Evolutionary conservation across 1,284 basidiomycete species (phyloP).

Genomic region (Ceratobasidium sp.): DNA sequence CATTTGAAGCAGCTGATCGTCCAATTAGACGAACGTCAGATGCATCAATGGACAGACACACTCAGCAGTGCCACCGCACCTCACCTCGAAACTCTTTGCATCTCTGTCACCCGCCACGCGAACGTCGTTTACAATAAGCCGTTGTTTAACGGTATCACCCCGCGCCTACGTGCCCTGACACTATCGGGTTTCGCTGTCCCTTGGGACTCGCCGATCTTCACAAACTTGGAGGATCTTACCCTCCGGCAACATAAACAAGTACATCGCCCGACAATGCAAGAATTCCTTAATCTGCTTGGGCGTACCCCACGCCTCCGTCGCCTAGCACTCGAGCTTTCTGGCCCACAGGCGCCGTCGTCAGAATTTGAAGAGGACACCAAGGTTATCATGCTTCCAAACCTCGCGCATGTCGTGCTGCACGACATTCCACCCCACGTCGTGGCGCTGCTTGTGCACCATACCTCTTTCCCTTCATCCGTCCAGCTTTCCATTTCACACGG

Average conservation of each 20-base stretch:
- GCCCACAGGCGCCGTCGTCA: constrained; percentile 26
- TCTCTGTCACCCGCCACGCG: constrained; percentile 38
- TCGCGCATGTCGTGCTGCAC: constrained; percentile 32
- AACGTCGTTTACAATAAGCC: constrained; percentile 18
- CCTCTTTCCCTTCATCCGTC: constrained; percentile 23
- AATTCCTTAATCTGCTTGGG: constrained; percentile 24
- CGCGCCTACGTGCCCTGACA: constrained; percentile 26
- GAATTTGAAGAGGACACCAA: constrained; percentile 30
- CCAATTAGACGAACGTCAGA: constrained; percentile 34
- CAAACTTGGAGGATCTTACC: constrained; percentile 29
- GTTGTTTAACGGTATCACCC: constrained; percentile 26
- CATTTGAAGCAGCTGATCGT: constrained; percentile 30
- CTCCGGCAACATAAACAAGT: constrained; percentile 31
- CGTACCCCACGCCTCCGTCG: constrained; percentile 32
- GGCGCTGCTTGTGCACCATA: constrained; percentile 38
- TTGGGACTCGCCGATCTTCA: constrained; percentile 38
- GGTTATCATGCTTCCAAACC: constrained; percentile 12
- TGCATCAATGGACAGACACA: constrained; percentile 34
- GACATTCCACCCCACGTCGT: constrained; percentile 42
- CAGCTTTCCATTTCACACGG: constrained; percentile 42
- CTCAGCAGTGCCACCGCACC: constrained; percentile 21
- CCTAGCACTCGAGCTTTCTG: constrained; percentile 37
- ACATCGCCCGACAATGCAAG: constrained; percentile 27
- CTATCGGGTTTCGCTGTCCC: constrained; percentile 34
- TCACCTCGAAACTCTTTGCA: constrained; percentile 38